Conservation (phyloP, 768 basidiomycete genomes). For the Podaxis rugospora region DNA sequence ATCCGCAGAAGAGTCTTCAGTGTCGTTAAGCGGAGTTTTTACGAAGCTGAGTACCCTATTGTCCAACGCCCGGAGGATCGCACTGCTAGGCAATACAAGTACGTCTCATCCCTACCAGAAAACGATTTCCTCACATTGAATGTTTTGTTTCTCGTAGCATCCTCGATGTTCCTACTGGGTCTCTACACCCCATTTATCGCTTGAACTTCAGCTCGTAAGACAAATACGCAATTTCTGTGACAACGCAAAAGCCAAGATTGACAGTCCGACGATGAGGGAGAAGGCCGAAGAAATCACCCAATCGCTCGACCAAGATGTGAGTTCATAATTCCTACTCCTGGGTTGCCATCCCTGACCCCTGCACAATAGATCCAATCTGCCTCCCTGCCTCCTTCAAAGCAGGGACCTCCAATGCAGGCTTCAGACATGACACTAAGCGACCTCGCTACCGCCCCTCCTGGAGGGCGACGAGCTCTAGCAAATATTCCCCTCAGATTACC, state of each 20-base stretch:
- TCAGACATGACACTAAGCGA: conserved; percentile 32
- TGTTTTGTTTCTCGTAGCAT: conserved; percentile 21
- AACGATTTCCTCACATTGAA: neutral
- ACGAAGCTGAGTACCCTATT: conserved; percentile 24
- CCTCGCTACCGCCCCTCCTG: conserved; percentile 39
- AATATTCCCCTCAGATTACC: conserved; percentile 37
- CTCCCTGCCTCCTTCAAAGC: conserved; percentile 12
- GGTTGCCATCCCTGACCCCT: neutral
- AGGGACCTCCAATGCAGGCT: conserved; percentile 23
- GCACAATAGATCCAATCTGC: conserved; percentile 5
- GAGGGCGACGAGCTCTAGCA: conserved; percentile 37
- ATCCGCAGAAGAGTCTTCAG: conserved; percentile 35
- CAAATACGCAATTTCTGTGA: conserved; percentile 34
- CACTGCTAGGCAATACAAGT: conserved; percentile 32
- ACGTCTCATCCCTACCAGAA: conserved; percentile 10
- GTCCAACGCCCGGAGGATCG: conserved; percentile 22
- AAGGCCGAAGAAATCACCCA: conserved; percentile 26
- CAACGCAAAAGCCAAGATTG: conserved; percentile 22
- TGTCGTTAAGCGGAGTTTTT: conserved; percentile 21
- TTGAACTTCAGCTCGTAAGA: conserved; percentile 26
- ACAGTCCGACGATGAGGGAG: conserved; percentile 25
- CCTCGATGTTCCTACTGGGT: conserved; percentile 37
- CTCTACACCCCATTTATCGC: conserved; percentile 22
- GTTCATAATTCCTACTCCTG: neutral
- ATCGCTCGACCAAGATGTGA: conserved; percentile 26